Conservation (phyloP, 805 yeast species). For the Scheffersomyces stipitis region DNA sequence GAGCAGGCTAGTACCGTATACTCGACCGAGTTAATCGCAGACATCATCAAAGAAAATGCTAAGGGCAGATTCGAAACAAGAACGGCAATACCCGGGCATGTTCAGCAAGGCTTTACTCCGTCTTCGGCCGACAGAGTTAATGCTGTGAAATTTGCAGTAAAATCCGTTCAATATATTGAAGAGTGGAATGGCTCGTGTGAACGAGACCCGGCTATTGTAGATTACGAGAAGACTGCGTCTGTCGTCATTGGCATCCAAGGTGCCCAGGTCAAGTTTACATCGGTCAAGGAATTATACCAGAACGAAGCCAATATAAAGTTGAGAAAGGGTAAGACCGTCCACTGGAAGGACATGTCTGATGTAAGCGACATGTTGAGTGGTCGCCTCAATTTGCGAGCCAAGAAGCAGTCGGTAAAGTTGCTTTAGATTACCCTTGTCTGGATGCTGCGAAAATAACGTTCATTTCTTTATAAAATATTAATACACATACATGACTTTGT, state of each 20-base stretch:
- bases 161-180: constrained; percentile 70
- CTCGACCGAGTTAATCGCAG: constrained; percentile 67
- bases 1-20: constrained; percentile 69
- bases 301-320: constrained; percentile 57
- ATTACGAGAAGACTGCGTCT: constrained; percentile 23
- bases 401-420: not conserved
- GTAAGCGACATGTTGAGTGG: constrained; percentile 75
- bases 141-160: constrained; percentile 70
- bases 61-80: constrained; percentile 70
- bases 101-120: constrained; percentile 81
- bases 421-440: not conserved
- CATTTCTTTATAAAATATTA: not conserved
- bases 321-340: constrained; percentile 67
- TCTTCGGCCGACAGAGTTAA: constrained; percentile 75
- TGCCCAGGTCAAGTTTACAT: constrained; percentile 57
- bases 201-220: not conserved
- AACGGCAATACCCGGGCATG: constrained; percentile 84
- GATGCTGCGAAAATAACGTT: not conserved
- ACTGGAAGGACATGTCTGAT: constrained; percentile 63
- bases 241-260: constrained; percentile 75
- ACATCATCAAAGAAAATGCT: constrained; percentile 63
- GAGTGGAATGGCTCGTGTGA: constrained; percentile 14
- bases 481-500: too few species aligned
- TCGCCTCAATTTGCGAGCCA: constrained; percentile 43
- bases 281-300: constrained; percentile 56